These are phyloP conservation scores for Prinsepia uniflora DNA, from an alignment of 306 rosid species.

Conservation along the genomic window DNA sequence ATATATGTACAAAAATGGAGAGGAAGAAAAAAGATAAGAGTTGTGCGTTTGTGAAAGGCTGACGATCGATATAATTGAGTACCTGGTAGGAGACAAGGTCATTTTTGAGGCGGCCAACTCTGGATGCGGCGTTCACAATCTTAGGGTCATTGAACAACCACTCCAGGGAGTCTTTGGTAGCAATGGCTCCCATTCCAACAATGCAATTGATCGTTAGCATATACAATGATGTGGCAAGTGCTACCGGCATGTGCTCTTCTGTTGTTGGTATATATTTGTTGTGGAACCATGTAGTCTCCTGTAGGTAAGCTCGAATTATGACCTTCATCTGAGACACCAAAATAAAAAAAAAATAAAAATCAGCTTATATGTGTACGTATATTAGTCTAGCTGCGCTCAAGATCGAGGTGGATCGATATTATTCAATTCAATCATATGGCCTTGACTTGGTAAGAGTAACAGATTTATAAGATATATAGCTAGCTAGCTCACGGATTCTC, in stretches of 20 bases:
- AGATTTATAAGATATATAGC: too few relatives aligned
- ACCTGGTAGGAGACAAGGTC: constrained; percentile 19
- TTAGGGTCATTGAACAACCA: constrained; percentile 5
- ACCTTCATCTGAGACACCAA: constrained; percentile 23
- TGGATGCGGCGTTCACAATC: constrained; percentile 3
- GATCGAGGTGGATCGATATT: too few relatives aligned
- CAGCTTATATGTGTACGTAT: too few relatives aligned
- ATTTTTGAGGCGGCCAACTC: background rate
- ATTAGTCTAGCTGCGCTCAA: too few relatives aligned
- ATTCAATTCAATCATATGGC: background rate
- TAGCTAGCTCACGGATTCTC: constrained; percentile 7
- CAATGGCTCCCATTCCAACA: constrained; percentile 15
- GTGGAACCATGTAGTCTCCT: constrained; percentile 42
- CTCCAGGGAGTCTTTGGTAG: constrained; percentile 15
- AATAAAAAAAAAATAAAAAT: too few relatives aligned
- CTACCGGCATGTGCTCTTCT: constrained; percentile 28
- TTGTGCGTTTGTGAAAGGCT: too few relatives aligned
- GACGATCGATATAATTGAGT: background rate
- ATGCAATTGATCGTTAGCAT: background rate
- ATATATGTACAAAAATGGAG: too few relatives aligned
- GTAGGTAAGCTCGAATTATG: constrained; percentile 17
- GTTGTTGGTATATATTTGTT: constrained; percentile 25
- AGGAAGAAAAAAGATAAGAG: too few relatives aligned
- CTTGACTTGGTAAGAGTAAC: too few relatives aligned
- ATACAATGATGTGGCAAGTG: background rate